Evolutionary conservation across 306 rosid genomes (phyloP).

Genomic region (Morella rubra): DNA sequence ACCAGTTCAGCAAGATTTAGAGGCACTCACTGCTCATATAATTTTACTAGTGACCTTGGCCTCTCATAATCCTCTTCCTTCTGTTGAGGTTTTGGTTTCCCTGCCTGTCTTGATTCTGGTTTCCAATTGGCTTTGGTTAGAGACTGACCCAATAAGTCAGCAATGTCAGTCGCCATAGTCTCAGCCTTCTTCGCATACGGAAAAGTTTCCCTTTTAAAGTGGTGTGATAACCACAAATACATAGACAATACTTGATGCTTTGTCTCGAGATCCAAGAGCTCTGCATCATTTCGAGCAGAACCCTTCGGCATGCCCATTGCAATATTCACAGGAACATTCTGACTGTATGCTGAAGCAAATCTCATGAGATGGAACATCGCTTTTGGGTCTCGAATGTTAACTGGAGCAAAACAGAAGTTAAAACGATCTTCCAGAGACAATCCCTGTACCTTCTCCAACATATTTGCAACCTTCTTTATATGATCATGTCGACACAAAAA

Average conservation of each 20-base stretch:
- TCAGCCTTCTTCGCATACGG: constrained; percentile 73
- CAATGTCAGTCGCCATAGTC: constrained; percentile 72
- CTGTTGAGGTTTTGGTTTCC: constrained; percentile 44
- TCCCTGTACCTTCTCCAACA: constrained; percentile 72
- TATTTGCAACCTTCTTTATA: constrained; percentile 84
- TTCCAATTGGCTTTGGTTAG: constrained; percentile 79
- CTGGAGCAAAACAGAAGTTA: constrained; percentile 88
- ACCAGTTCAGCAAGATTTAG: constrained; percentile 12
- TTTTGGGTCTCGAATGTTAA: constrained; percentile 87
- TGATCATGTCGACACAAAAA: constrained; percentile 77
- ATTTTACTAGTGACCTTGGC: constrained; percentile 48
- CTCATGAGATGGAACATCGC: constrained; percentile 77
- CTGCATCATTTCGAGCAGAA: constrained; percentile 72
- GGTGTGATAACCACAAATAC: constrained; percentile 85
- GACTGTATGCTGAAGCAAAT: constrained; percentile 71
- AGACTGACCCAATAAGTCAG: constrained; percentile 63
- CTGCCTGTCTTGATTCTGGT: constrained; percentile 60
- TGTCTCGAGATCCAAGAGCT: constrained; percentile 88
- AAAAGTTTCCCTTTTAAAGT: constrained; percentile 67
- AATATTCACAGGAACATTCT: constrained; percentile 65
- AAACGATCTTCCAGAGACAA: constrained; percentile 81
- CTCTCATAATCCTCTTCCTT: constrained; percentile 44
- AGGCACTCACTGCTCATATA: constrained; percentile 47
- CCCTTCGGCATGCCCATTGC: constrained; percentile 82
- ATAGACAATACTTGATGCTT: constrained; percentile 87